Evolutionary conservation across 169 alveolate species (phyloP).

Genomic region (Cryptosporidium bovis): DNA sequence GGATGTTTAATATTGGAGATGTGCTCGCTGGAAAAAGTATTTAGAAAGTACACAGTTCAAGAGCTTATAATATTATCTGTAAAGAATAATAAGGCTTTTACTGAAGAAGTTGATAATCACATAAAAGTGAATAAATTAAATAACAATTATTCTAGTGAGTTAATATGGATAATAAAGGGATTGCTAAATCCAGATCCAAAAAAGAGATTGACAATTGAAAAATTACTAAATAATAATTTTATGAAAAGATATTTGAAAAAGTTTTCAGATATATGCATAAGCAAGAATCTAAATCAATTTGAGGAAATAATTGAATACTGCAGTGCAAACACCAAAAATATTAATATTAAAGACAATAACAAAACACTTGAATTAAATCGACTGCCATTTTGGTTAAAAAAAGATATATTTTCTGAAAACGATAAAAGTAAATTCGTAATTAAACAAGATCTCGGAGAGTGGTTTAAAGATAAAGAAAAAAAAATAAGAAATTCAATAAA

Average conservation of each 20-base stretch:
- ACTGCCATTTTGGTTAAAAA: constrained; percentile 47
- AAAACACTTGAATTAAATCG: not conserved
- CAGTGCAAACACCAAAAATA: not conserved
- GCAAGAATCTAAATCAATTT: constrained; percentile 30
- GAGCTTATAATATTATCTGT: constrained; percentile 48
- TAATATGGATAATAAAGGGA: not conserved
- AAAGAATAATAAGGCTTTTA: constrained; percentile 10
- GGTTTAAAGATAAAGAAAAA: constrained; percentile 59
- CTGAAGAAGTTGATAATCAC: constrained; percentile 13
- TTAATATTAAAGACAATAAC: not conserved
- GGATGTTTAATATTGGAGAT: constrained; percentile 58
- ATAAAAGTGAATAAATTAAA: constrained; percentile 20
- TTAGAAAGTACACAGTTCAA: constrained; percentile 34
- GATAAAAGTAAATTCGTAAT: not conserved
- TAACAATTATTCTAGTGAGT: constrained; percentile 46
- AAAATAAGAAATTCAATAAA: not conserved
- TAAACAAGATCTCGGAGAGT: constrained; percentile 38
- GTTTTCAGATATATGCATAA: constrained; percentile 18
- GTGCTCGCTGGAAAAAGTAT: constrained; percentile 34
- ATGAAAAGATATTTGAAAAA: constrained; percentile 2
- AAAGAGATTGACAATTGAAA: constrained; percentile 16
- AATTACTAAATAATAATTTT: constrained; percentile 3
- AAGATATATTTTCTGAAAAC: constrained; percentile 14
- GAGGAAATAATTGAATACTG: not conserved
- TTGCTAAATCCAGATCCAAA: constrained; percentile 33